These are phyloP conservation scores for Leccinum pachyderme DNA, from an alignment of 1,284 basidiomycete genomes.

Conservation along the genomic window DNA sequence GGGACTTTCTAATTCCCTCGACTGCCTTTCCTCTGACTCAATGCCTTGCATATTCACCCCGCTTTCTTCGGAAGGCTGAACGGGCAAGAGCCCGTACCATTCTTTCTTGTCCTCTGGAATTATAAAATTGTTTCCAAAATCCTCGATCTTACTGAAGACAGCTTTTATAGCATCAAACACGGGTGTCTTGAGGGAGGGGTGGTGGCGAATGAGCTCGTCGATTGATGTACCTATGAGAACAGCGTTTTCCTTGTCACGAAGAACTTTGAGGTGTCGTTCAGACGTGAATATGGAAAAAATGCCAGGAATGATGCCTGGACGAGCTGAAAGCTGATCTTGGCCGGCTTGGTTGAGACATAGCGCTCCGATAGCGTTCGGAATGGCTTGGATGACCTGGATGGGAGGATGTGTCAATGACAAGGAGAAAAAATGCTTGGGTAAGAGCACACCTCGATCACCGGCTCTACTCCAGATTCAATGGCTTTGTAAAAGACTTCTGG, in stretches of 20 bases:
- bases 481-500: conserved; percentile 89
- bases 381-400: conserved; percentile 79
- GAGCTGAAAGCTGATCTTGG: conserved; percentile 75
- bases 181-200: conserved; percentile 80
- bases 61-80: conserved; percentile 34
- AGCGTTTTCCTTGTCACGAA: conserved; percentile 92
- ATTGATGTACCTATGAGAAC: conserved; percentile 85
- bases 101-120: conserved; percentile 58
- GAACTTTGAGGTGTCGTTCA: conserved; percentile 80
- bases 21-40: conserved; percentile 25
- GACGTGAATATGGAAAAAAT: conserved; percentile 88
- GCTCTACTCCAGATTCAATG: conserved; percentile 83
- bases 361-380: conserved; percentile 96
- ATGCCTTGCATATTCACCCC: conserved; percentile 57
- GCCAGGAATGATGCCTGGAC: conserved; percentile 78
- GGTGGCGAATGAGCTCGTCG: conserved; percentile 96
- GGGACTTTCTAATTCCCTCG: conserved; percentile 20
- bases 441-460: conserved; percentile 73
- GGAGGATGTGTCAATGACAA: conserved; percentile 4
- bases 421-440: neutral
- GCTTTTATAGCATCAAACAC: conserved; percentile 77
- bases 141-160: conserved; percentile 72
- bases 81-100: conserved; percentile 59
- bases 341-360: conserved; percentile 93
- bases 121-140: conserved; percentile 61